Conservation (phyloP, 176 grass and related monocot genomes). For the Phragmites australis region DNA sequence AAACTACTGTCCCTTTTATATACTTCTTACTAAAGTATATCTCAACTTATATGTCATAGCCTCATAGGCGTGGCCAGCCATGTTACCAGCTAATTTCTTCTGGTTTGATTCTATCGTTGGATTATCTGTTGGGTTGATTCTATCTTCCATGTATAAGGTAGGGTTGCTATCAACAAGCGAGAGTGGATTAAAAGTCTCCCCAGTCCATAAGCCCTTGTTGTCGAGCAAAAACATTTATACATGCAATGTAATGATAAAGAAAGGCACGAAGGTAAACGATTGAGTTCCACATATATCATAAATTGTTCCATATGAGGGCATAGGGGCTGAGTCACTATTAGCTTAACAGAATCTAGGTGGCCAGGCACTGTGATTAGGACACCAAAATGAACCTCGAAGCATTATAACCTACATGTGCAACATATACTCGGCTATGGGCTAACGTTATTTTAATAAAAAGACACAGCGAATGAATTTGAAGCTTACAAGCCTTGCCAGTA, state of each 20-base stretch:
- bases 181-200: neutral
- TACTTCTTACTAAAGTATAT: neutral
- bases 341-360: neutral
- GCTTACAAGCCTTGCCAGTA: slow-evolving; percentile 24
- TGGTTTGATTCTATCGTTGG: neutral
- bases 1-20: neutral
- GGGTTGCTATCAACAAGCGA: neutral
- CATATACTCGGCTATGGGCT: neutral
- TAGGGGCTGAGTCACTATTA: neutral
- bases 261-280: neutral
- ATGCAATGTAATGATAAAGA: neutral
- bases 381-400: neutral
- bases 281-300: neutral
- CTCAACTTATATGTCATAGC: neutral
- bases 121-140: neutral
- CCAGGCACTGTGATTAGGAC: neutral
- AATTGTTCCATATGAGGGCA: neutral
- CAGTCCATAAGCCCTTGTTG: too few relatives aligned
- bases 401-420: neutral
- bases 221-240: neutral
- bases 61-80: neutral
- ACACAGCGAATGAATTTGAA: neutral
- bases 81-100: neutral
- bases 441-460: neutral
- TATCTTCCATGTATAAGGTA: neutral